Conservation (phyloP, 345 rosid genomes). For the Brassica napus region Da-Ae NC_063441.1:2929501-2930000, state of each 20-base stretch:
- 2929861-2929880: not conserved
- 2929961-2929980: conserved; percentile 46
- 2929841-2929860: not conserved
- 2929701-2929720: conserved; percentile 82
- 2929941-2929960: conserved; percentile 48
- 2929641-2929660: conserved; percentile 11
- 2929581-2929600: conserved; percentile 45
- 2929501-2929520: conserved; percentile 21
- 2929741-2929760: conserved; percentile 65
- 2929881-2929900: conserved; percentile 52
- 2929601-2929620: conserved; percentile 52
- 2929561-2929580: conserved; percentile 54
- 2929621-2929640: not conserved
- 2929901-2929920: conserved; percentile 63
- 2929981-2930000: conserved; percentile 51
- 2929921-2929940: conserved; percentile 56
- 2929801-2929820: conserved; percentile 55
- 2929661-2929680: conserved; percentile 4
- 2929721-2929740: conserved; percentile 81
- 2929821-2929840: not conserved
- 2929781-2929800: conserved; percentile 90
- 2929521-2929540: conserved; percentile 24
- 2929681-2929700: conserved; percentile 83
- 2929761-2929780: conserved; percentile 66
- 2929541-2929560: conserved; percentile 69